Evolutionary conservation across 306 rosid species (phyloP).

Genomic region (Albizia julibrissin): DNA sequence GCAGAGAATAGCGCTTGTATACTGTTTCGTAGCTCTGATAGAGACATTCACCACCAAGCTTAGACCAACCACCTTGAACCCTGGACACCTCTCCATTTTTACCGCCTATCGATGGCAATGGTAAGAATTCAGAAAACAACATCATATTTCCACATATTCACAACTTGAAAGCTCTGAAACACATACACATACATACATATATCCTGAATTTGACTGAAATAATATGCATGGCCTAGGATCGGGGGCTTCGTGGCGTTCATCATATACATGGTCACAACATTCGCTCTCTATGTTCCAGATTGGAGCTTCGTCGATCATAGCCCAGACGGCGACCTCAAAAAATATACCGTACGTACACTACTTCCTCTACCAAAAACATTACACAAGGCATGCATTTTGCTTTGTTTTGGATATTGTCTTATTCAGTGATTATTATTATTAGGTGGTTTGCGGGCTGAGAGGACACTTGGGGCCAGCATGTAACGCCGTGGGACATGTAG

Average conservation of each 20-base stretch:
- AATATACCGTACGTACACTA: slow-evolving; percentile 49
- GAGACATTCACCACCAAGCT: slow-evolving; percentile 71
- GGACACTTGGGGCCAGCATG: slow-evolving; percentile 90
- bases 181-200: background rate
- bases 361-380: background rate
- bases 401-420: background rate
- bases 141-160: background rate
- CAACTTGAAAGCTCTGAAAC: background rate
- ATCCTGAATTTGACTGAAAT: background rate
- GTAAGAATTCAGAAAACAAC: slow-evolving; percentile 37
- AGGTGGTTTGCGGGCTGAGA: slow-evolving; percentile 89
- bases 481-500: slow-evolving; percentile 87
- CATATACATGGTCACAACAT: slow-evolving; percentile 75
- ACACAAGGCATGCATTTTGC: background rate
- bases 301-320: slow-evolving; percentile 63
- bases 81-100: slow-evolving; percentile 60
- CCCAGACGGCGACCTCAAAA: background rate
- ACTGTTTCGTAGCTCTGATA: slow-evolving; percentile 73
- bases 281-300: slow-evolving; percentile 70
- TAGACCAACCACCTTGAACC: slow-evolving; percentile 57
- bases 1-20: slow-evolving; percentile 90
- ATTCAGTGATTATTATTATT: slow-evolving; percentile 11
- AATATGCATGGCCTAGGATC: slow-evolving; percentile 46
- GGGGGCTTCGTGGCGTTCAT: slow-evolving; percentile 75
- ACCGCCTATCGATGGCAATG: slow-evolving; percentile 85